Evolutionary conservation across 768 basidiomycete species (phyloP).

Genomic region (Fomitopsis serialis): DNA sequence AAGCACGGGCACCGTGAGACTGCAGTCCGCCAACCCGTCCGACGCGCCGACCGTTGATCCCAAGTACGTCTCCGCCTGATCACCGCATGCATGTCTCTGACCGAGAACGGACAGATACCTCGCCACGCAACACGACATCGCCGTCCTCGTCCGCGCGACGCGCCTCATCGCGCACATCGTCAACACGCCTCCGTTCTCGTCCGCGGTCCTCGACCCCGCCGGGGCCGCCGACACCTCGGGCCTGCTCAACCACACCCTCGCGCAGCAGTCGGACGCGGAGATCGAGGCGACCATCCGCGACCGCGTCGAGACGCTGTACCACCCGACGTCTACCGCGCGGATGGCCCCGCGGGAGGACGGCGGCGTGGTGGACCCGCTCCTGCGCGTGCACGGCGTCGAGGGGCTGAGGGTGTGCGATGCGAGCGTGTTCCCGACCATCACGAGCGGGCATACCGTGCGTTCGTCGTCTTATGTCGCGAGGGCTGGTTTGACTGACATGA

Average conservation of each 20-base stretch:
- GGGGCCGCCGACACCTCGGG: constrained; percentile 21
- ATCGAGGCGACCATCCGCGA: constrained; percentile 29
- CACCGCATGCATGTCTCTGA: background rate
- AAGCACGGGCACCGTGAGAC: constrained; percentile 34
- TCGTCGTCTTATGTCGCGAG: background rate
- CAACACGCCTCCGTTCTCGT: constrained; percentile 32
- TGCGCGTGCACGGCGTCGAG: constrained; percentile 38
- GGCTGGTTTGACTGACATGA: no score
- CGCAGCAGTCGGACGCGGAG: constrained; percentile 26
- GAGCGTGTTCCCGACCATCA: constrained; percentile 37
- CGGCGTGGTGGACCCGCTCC: constrained; percentile 38
- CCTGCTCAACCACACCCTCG: constrained; percentile 33
- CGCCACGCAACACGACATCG: constrained; percentile 33
- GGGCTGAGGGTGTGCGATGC: constrained; percentile 44
- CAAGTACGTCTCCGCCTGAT: constrained; percentile 23
- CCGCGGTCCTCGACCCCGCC: constrained; percentile 27
- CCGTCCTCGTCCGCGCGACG: constrained; percentile 36
- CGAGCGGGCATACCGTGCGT: constrained; percentile 42
- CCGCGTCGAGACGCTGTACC: constrained; percentile 36
- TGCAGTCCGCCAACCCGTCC: constrained; percentile 36
- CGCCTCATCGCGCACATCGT: constrained; percentile 33
- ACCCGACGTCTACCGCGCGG: constrained; percentile 37
- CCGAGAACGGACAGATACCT: constrained; percentile 31
- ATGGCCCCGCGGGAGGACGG: constrained; percentile 31
- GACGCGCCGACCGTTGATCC: constrained; percentile 40